Conservation (phyloP, 306 rosid species). For the Boehmeria nivea region DNA sequence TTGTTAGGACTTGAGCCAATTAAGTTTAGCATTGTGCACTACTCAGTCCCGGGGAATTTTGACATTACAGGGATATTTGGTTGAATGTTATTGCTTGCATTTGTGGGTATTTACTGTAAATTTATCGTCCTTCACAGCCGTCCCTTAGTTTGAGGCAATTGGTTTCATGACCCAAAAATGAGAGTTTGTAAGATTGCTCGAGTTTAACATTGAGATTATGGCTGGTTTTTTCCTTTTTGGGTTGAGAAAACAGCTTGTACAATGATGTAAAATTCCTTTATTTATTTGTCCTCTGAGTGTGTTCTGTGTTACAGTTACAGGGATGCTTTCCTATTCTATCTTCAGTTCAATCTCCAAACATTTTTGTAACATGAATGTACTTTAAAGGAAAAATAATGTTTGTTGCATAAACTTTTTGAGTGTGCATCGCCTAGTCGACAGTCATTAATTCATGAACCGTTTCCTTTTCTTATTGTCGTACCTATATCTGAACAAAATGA, state of each 20-base stretch:
- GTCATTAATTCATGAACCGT: too few relatives aligned
- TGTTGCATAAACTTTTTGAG: too few relatives aligned
- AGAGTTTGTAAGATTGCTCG: background rate
- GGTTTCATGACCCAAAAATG: background rate
- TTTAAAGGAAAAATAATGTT: background rate
- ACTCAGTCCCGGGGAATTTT: background rate
- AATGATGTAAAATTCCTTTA: slow-evolving; percentile 1
- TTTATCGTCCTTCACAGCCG: background rate
- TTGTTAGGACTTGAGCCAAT: background rate
- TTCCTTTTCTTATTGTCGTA: too few relatives aligned
- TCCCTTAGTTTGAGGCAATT: background rate
- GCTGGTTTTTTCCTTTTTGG: background rate
- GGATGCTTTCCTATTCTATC: background rate
- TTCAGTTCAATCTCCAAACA: background rate
- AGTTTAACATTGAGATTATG: background rate
- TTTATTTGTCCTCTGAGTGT: background rate
- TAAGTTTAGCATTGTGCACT: background rate
- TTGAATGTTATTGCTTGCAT: too few relatives aligned
- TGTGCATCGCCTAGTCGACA: too few relatives aligned
- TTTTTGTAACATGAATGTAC: slow-evolving; percentile 5
- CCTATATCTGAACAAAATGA: too few relatives aligned
- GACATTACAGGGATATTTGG: background rate
- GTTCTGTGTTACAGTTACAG: background rate
- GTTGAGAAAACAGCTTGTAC: background rate
- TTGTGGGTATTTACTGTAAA: background rate